Percentiles rank a stretch among this genome's conserved stretches.
Evolutionary conservation across 169 alveolate species (phyloP).

Genomic region (Perkinsus olseni): DNA sequence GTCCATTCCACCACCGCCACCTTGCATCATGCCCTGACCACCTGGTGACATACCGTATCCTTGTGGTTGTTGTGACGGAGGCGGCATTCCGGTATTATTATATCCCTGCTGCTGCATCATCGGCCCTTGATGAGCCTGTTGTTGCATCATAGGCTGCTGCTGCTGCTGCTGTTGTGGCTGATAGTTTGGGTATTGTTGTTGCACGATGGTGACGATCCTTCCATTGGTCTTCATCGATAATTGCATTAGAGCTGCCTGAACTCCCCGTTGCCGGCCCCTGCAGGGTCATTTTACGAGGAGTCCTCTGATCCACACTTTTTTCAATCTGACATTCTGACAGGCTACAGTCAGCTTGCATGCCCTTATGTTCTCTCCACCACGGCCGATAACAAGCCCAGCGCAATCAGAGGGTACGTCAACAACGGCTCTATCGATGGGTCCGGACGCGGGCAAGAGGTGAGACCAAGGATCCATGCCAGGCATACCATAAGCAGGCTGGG

Average conservation of each 20-base stretch:
- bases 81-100: background rate
- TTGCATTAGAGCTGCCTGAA: background rate
- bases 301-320: background rate
- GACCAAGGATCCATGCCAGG: background rate
- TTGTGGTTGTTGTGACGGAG: background rate
- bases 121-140: background rate
- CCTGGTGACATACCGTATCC: too few species aligned
- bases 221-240: background rate
- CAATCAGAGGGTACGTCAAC: background rate
- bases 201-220: background rate
- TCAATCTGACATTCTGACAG: background rate
- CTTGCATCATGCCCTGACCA: too few species aligned
- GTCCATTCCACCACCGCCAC: background rate
- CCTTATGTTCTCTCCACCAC: background rate
- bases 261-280: background rate
- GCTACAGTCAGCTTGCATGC: background rate
- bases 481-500: background rate
- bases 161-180: background rate
- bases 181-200: background rate
- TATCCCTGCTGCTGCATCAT: background rate
- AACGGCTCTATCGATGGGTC: background rate
- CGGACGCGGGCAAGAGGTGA: background rate
- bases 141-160: background rate
- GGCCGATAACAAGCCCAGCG: background rate
- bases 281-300: background rate